Percentiles rank a stretch among this genome's conserved stretches.
Evolutionary conservation across 495 filamentous ascomycete genomes (phyloP).

Genomic region (Bathelium albidoporum): DNA sequence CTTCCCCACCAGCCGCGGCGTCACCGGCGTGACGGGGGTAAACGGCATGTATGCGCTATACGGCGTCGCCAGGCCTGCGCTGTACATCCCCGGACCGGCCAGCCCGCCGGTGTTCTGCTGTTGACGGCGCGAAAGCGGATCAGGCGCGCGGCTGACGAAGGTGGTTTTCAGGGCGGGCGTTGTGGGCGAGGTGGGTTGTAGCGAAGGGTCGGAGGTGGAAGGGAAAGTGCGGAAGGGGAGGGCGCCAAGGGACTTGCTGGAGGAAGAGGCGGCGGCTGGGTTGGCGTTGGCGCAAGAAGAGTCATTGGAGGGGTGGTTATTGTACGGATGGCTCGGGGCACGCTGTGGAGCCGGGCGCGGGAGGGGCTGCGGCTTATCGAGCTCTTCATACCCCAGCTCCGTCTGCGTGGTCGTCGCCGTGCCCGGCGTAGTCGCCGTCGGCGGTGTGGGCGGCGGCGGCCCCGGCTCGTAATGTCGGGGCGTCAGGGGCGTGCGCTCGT

Average conservation of each 20-base stretch:
- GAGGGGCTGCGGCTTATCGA: conserved; percentile 27
- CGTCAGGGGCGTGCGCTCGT: conserved; percentile 45
- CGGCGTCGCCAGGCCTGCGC: conserved; percentile 66
- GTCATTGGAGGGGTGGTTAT: conserved; percentile 7
- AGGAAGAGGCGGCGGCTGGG: conserved; percentile 27
- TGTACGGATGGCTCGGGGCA: conserved; percentile 13
- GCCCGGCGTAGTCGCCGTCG: conserved; percentile 15
- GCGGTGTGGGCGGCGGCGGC: conserved; percentile 39
- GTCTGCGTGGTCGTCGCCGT: conserved; percentile 12
- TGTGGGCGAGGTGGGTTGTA: not conserved
- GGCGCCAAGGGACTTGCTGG: conserved; percentile 23
- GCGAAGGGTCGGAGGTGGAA: conserved; percentile 9
- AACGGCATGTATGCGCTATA: conserved; percentile 91
- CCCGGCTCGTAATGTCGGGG: conserved; percentile 50
- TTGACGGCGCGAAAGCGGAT: conserved; percentile 21
- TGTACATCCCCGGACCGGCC: conserved; percentile 18
- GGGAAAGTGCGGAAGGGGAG: conserved; percentile 17
- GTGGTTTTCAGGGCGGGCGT: conserved; percentile 26
- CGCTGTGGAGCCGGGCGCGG: conserved; percentile 25
- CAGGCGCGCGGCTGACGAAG: conserved; percentile 46
- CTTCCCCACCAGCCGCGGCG: conserved; percentile 62
- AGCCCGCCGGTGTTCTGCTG: not conserved
- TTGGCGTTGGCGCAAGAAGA: conserved; percentile 1
- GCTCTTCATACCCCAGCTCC: conserved; percentile 19
- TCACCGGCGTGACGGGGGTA: conserved; percentile 77